These are phyloP conservation scores for Amphibolis antarctica DNA, from an alignment of 106 monocot species.

Conservation along the genomic window DNA sequence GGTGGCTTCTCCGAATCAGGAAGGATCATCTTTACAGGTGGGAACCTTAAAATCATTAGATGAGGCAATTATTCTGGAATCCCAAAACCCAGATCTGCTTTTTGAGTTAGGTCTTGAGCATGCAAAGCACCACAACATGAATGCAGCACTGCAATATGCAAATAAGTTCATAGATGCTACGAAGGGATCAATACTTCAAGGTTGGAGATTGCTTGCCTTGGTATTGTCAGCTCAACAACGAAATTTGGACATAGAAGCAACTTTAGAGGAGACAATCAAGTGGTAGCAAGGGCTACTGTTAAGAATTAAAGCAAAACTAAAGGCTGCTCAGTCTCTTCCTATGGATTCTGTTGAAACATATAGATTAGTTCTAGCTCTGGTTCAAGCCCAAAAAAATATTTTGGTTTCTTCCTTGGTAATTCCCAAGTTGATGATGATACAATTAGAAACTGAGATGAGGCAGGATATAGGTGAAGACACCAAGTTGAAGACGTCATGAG, in stretches of 20 bases:
- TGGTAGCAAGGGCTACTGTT: conserved; percentile 81
- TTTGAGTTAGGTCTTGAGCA: conserved; percentile 64
- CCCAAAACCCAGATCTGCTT: conserved; percentile 46
- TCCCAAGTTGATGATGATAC: conserved; percentile 60
- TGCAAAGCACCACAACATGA: conserved; percentile 64
- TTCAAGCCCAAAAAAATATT: conserved; percentile 84
- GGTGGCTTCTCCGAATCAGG: conserved; percentile 61
- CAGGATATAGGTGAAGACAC: no score
- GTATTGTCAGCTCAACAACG: conserved; percentile 79
- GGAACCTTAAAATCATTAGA: conserved; percentile 66
- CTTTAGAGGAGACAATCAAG: conserved; percentile 84
- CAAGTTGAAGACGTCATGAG: no score
- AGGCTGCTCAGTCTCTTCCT: conserved; percentile 57
- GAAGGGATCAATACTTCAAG: conserved; percentile 72
- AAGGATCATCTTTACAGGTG: conserved; percentile 48
- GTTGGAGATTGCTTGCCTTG: conserved; percentile 80
- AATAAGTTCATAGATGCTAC: conserved; percentile 84
- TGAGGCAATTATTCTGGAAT: conserved; percentile 45
- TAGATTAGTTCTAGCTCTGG: conserved; percentile 59
- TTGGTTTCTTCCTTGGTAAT: conserved; percentile 32
- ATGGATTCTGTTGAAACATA: conserved; percentile 78
- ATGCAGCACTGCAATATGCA: conserved; percentile 61
- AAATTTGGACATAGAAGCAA: conserved; percentile 68
- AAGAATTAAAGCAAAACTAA: conserved; percentile 81
- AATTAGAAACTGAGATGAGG: no score